A percentile compares a stretch with the other conserved stretches of the same genome.
Evolutionary conservation across 768 basidiomycete species (phyloP).

Genomic region (Tylopilus intermedius): DNA sequence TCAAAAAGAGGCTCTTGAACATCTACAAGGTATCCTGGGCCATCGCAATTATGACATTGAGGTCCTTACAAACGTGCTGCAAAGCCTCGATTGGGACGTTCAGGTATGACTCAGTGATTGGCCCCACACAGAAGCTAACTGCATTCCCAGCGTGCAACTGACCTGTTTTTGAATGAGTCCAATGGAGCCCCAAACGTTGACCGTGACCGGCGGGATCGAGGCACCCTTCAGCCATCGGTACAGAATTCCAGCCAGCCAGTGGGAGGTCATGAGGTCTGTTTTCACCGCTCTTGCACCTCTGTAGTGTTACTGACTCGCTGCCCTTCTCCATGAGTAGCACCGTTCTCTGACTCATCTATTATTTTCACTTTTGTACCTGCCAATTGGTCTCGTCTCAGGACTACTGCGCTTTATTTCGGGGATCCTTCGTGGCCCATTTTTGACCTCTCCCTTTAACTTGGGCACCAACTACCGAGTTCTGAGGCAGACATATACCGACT

Average conservation of each 20-base stretch:
- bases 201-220: not conserved
- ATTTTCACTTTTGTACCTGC: slow-evolving; percentile 47
- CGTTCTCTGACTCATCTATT: slow-evolving; percentile 9
- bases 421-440: slow-evolving; percentile 63
- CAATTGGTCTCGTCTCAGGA: slow-evolving; percentile 42
- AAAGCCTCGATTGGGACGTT: not conserved
- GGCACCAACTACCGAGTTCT: slow-evolving; percentile 39
- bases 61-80: not conserved
- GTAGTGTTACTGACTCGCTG: not conserved
- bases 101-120: not conserved
- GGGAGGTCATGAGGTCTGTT: slow-evolving; percentile 8
- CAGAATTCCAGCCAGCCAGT: not conserved
- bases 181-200: not conserved
- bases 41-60: not conserved
- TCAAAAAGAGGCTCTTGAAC: not conserved
- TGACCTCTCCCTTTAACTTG: slow-evolving; percentile 47
- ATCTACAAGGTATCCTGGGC: not conserved
- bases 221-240: not conserved
- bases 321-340: not conserved
- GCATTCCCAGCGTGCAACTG: not conserved
- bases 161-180: not conserved
- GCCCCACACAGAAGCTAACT: not conserved
- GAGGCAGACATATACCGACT: slow-evolving; percentile 33
- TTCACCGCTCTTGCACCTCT: not conserved
- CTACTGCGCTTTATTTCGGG: slow-evolving; percentile 63